Evolutionary conservation across 768 basidiomycete species (phyloP).

Genomic region (Lanmaoa rubissima): DNA sequence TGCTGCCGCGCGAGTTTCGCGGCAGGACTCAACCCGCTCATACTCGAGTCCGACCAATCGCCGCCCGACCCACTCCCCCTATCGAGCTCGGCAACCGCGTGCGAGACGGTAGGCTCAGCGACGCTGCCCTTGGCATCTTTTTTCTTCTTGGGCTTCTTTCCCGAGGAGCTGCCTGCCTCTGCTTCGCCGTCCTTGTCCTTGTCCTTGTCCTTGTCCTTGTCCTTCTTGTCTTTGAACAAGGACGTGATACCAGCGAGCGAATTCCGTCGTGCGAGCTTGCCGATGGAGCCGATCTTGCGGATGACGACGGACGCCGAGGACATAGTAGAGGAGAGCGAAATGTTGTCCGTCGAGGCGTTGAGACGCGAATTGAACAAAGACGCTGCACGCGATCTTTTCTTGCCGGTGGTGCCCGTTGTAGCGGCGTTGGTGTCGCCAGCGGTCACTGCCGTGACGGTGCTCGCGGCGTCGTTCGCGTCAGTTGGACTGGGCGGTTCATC

Average conservation of each 20-base stretch:
- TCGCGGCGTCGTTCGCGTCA: conserved; percentile 27
- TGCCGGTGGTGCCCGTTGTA: conserved; percentile 36
- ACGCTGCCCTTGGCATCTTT: conserved; percentile 63
- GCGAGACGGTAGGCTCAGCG: conserved; percentile 70
- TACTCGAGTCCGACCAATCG: conserved; percentile 58
- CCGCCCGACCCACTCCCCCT: conserved; percentile 38
- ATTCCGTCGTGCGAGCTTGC: conserved; percentile 84
- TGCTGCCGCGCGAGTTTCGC: conserved; percentile 89
- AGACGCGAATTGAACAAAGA: conserved; percentile 84
- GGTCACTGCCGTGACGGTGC: conserved; percentile 43
- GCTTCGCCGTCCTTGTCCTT: conserved; percentile 43
- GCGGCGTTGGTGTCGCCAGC: conserved; percentile 11
- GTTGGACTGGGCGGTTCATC: conserved; percentile 27
- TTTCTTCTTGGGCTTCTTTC: conserved; percentile 50
- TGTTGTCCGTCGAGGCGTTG: conserved; percentile 91
- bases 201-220: conserved; percentile 32
- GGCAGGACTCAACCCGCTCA: conserved; percentile 84
- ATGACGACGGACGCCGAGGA: conserved; percentile 96
- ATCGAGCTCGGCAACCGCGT: conserved; percentile 84
- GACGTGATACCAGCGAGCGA: conserved; percentile 89
- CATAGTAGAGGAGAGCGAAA: conserved; percentile 92
- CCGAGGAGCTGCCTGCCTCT: conserved; percentile 27
- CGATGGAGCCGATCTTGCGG: conserved; percentile 89
- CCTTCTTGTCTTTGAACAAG: conserved; percentile 87
- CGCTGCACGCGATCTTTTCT: conserved; percentile 72